A percentile compares a stretch with the other conserved stretches of the same genome.
These are phyloP conservation scores for Prunus mume DNA, from an alignment of 306 rosid genomes.

Conservation along the genomic window DNA sequence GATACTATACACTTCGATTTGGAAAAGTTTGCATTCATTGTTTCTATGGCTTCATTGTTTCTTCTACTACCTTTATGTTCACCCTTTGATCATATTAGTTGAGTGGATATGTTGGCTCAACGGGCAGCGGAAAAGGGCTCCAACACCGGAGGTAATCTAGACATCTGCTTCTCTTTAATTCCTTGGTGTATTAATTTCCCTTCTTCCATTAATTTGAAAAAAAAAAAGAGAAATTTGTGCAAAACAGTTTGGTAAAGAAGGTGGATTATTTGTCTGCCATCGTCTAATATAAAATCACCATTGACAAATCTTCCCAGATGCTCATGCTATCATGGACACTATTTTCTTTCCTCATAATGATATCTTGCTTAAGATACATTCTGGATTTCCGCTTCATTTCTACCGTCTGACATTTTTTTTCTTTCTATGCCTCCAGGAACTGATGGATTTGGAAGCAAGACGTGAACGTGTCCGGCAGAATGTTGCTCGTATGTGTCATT, in stretches of 20 bases:
- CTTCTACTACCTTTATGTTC: conserved; percentile 20
- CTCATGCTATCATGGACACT: background rate
- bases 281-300: background rate
- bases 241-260: background rate
- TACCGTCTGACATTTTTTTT: conserved; percentile 19
- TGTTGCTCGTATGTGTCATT: conserved; percentile 74
- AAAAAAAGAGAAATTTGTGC: background rate
- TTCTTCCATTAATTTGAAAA: background rate
- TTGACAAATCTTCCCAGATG: background rate
- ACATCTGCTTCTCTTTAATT: background rate
- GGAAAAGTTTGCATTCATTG: background rate
- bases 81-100: conserved; percentile 50
- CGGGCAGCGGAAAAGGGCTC: conserved; percentile 97
- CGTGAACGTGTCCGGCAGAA: conserved; percentile 78
- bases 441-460: conserved; percentile 72
- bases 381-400: background rate
- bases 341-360: background rate
- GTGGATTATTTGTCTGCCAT: background rate
- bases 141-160: conserved; percentile 67
- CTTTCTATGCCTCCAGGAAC: conserved; percentile 54
- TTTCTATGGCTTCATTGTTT: conserved; percentile 8
- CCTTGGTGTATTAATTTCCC: background rate
- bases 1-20: conserved; percentile 1
- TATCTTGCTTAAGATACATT: background rate
- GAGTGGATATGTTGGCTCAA: conserved; percentile 99